Evolutionary conservation across 257 asterid species (phyloP).

Genomic region (Rhazya stricta): DNA sequence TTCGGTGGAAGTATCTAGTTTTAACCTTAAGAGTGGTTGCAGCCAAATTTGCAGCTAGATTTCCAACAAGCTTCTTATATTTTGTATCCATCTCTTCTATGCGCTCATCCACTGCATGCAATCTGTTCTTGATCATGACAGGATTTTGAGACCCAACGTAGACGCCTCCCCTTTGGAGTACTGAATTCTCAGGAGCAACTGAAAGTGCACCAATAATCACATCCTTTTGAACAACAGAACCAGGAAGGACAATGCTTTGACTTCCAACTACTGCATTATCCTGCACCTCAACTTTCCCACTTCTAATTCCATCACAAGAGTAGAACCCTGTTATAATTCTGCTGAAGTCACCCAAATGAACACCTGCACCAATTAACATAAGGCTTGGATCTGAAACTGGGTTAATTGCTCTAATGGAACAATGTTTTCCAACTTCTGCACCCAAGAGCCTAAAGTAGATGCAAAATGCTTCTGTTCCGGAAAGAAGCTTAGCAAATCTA

Average conservation of each 20-base stretch:
- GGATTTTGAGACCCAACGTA: conserved; percentile 69
- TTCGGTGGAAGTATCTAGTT: conserved; percentile 64
- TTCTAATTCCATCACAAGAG: conserved; percentile 43
- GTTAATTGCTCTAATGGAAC: conserved; percentile 80
- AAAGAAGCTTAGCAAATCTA: conserved; percentile 74
- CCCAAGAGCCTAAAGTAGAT: conserved; percentile 67
- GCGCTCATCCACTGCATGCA: conserved; percentile 67
- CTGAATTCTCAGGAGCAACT: conserved; percentile 53
- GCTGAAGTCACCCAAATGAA: conserved; percentile 85
- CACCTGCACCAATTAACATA: conserved; percentile 57
- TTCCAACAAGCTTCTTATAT: conserved; percentile 72
- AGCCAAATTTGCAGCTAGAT: conserved; percentile 69
- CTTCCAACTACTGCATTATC: conserved; percentile 72
- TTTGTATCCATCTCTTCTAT: conserved; percentile 75
- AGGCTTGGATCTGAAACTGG: conserved; percentile 55
- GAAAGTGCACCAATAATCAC: conserved; percentile 89
- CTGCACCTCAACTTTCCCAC: conserved; percentile 48
- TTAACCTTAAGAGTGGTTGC: conserved; percentile 67
- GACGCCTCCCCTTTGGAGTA: conserved; percentile 68
- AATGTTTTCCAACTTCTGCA: conserved; percentile 58
- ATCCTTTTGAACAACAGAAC: conserved; percentile 48
- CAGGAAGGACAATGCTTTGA: conserved; percentile 77
- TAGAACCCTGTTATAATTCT: conserved; percentile 60
- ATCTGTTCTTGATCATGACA: conserved; percentile 70
- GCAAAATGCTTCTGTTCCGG: conserved; percentile 88